Conservation (phyloP, 1,139 yeast genomes). For the Protomyces lactucae-debilis region DNA sequence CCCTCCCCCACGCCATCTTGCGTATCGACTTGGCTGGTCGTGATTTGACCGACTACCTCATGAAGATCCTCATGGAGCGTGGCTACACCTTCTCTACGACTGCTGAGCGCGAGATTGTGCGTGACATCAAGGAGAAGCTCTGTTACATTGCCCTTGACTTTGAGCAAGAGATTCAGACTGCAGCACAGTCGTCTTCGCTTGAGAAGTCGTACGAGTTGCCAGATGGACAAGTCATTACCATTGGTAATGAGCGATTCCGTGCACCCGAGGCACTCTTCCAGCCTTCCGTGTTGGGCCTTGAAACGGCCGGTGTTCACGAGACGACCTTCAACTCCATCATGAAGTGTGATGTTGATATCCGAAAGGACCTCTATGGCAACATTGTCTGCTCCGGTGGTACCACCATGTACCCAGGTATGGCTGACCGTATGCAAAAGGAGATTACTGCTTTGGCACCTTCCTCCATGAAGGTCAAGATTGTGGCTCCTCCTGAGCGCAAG, state of each 20-base stretch:
- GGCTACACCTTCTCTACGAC: constrained; percentile 98
- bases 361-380: constrained; percentile 98
- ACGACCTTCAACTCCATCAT: constrained; percentile 98
- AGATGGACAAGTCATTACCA: constrained; percentile 98
- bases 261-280: constrained; percentile 99
- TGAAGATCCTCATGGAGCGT: constrained; percentile 97
- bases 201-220: constrained; percentile 99
- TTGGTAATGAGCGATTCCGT: constrained; percentile 99
- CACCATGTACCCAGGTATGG: constrained; percentile 47
- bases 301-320: constrained; percentile 99
- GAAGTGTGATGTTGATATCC: constrained; percentile 98
- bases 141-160: constrained; percentile 96
- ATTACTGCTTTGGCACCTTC: constrained; percentile 49
- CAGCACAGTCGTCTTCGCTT: constrained; percentile 95
- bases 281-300: constrained; percentile 95
- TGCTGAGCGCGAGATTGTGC: constrained; percentile 99
- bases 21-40: constrained; percentile 99
- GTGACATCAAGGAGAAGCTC: constrained; percentile 98
- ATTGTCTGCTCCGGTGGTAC: constrained; percentile 89
- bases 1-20: constrained; percentile 96
- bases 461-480: constrained; percentile 68
- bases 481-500: constrained; percentile 86
- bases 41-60: constrained; percentile 97
- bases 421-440: constrained; percentile 69
- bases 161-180: constrained; percentile 98